Conservation (phyloP, 1,284 basidiomycete genomes). For the Tetrapyrgos nigripes region DNA sequence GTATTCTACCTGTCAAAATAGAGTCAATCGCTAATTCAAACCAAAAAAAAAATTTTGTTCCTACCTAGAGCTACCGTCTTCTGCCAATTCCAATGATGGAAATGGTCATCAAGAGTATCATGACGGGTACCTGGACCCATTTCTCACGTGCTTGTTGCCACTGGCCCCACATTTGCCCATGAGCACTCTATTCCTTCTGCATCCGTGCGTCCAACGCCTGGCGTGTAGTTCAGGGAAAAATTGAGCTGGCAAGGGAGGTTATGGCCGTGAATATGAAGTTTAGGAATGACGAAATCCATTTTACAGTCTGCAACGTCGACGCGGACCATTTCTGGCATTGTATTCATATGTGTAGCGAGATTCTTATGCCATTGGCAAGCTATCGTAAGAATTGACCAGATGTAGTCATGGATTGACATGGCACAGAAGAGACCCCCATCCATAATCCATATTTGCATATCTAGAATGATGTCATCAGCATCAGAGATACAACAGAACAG, state of each 20-base stretch:
- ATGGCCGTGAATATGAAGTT: slow-evolving; percentile 12
- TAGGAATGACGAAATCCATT: slow-evolving; percentile 2
- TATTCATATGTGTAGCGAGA: slow-evolving; percentile 15
- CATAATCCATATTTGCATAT: slow-evolving; percentile 10
- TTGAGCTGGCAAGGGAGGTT: slow-evolving; percentile 17
- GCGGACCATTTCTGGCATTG: slow-evolving; percentile 14
- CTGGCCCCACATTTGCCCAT: slow-evolving; percentile 27
- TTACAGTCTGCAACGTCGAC: neutral
- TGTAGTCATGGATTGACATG: neutral
- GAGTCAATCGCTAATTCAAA: neutral
- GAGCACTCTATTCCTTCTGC: slow-evolving; percentile 30
- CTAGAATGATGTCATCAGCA: neutral
- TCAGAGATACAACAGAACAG: slow-evolving; percentile 7
- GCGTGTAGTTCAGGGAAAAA: slow-evolving; percentile 21
- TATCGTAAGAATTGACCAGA: slow-evolving; percentile 18
- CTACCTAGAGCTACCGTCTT: slow-evolving; percentile 21
- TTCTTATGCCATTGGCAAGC: slow-evolving; percentile 25
- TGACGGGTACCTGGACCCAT: slow-evolving; percentile 31
- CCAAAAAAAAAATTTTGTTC: neutral
- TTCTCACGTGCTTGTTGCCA: slow-evolving; percentile 24
- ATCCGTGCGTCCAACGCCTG: slow-evolving; percentile 20
- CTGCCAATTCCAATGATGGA: slow-evolving; percentile 33
- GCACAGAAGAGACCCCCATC: neutral
- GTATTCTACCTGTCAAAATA: neutral
- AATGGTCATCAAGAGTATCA: slow-evolving; percentile 36